Percentiles rank a stretch among this genome's conserved stretches.
phyloP scores from a whole-genome alignment of 371 early-diverging fungal species.

The Haplosporangium sp. region DNA sequence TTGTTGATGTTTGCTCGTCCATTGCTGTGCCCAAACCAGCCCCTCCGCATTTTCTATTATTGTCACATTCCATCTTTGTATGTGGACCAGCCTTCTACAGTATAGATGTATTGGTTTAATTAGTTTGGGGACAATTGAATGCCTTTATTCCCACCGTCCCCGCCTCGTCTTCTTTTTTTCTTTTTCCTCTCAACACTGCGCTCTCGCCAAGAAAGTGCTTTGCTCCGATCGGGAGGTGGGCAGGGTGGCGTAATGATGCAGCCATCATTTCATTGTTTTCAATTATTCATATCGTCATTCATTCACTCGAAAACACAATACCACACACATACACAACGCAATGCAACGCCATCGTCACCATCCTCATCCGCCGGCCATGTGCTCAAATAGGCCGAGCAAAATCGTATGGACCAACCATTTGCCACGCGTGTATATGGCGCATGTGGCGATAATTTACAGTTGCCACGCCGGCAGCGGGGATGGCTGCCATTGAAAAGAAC shows the following conservation, averaged over 20 bases:
- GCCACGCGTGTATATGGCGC: not conserved
- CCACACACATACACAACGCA: not conserved
- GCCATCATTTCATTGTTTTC: too few species aligned
- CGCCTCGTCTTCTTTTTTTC: not conserved
- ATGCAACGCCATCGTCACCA: not conserved
- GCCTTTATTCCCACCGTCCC: too few species aligned
- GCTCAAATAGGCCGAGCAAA: not conserved
- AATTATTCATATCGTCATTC: too few species aligned
- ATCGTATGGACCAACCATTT: constrained; percentile 1
- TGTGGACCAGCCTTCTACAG: too few species aligned
- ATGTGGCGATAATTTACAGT: too few species aligned
- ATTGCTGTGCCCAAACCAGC: constrained; percentile 16
- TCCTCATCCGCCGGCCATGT: not conserved
- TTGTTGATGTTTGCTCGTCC: not conserved
- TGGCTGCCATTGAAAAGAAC: not conserved
- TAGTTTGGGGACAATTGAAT: too few species aligned
- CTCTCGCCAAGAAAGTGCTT: not conserved
- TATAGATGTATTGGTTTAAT: too few species aligned
- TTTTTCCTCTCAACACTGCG: not conserved
- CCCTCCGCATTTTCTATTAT: not conserved
- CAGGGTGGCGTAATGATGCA: too few species aligned
- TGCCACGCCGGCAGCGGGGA: too few species aligned
- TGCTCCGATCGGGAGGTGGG: too few species aligned
- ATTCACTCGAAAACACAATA: too few species aligned
- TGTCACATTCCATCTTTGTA: not conserved